Percentiles rank a stretch among this genome's conserved stretches.
These are phyloP conservation scores for Sporormia fimetaria DNA, from an alignment of 495 filamentous ascomycete genomes.

Conservation along the genomic window DNA sequence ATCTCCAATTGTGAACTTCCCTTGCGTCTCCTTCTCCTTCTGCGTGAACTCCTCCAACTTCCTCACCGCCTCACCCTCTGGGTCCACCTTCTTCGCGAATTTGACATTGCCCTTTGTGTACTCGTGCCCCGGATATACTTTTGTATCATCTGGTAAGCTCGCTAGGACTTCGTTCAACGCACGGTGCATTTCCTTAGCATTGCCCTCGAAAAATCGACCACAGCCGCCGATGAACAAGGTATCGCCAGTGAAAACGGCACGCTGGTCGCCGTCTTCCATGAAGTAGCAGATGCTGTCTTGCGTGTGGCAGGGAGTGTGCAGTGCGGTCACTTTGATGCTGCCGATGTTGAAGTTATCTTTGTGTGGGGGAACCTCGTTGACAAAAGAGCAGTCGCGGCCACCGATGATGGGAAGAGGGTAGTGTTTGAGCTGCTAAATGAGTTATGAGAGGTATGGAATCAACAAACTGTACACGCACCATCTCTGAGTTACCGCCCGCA, in stretches of 20 bases:
- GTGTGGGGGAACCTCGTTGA: conserved; percentile 62
- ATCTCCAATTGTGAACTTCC: conserved; percentile 92
- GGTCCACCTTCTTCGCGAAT: conserved; percentile 64
- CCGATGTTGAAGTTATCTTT: conserved; percentile 74
- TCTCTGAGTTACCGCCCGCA: conserved; percentile 76
- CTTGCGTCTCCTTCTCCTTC: conserved; percentile 76
- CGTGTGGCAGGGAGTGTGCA: conserved; percentile 95
- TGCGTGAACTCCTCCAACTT: conserved; percentile 67
- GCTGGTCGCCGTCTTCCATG: conserved; percentile 62
- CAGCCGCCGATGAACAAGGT: conserved; percentile 85
- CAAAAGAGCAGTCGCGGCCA: conserved; percentile 72
- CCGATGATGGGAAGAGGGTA: conserved; percentile 66
- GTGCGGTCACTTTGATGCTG: conserved; percentile 71
- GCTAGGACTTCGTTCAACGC: conserved; percentile 80
- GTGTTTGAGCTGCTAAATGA: conserved; percentile 57
- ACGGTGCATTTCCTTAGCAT: conserved; percentile 77
- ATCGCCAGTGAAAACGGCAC: conserved; percentile 88
- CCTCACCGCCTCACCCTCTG: conserved; percentile 57
- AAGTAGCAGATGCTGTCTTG: conserved; percentile 95
- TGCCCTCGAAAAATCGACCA: conserved; percentile 95
- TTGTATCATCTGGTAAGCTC: conserved; percentile 77
- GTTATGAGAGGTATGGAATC: too few species aligned
- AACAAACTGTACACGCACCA: conserved; percentile 49
- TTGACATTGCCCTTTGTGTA: conserved; percentile 92
- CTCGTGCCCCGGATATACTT: conserved; percentile 90